Conservation (phyloP, 305 asterid genomes). For the Fraxinus sp. region DNA sequence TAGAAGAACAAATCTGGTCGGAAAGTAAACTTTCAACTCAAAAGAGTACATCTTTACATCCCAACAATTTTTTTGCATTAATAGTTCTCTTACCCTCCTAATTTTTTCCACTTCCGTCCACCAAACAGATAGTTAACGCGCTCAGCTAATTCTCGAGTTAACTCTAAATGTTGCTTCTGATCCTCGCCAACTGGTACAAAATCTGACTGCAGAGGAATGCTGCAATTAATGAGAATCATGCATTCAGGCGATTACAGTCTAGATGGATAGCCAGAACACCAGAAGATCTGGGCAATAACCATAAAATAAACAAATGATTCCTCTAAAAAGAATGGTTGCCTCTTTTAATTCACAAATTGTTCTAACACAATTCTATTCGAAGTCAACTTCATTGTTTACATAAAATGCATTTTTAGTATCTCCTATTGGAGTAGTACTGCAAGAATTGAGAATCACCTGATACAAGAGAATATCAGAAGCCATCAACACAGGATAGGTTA, state of each 20-base stretch:
- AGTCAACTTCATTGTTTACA: slow-evolving; percentile 14
- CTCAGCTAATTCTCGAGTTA: slow-evolving; percentile 90
- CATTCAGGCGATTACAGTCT: slow-evolving; percentile 28
- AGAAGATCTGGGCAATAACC: slow-evolving; percentile 1
- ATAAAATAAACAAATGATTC: slow-evolving; percentile 14
- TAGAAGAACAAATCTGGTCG: slow-evolving; percentile 24
- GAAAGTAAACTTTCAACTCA: slow-evolving; percentile 20
- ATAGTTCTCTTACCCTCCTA: slow-evolving; percentile 78
- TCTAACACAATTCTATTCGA: slow-evolving; percentile 2
- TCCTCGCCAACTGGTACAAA: slow-evolving; percentile 98
- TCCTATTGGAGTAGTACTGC: neutral
- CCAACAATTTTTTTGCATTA: slow-evolving; percentile 17
- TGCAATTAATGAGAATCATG: slow-evolving; percentile 41
- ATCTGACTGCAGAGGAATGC: slow-evolving; percentile 79
- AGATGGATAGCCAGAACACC: slow-evolving; percentile 4
- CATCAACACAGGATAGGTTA: slow-evolving; percentile 96
- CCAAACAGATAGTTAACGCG: slow-evolving; percentile 85
- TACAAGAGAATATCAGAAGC: slow-evolving; percentile 95
- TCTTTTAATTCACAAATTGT: slow-evolving; percentile 1
- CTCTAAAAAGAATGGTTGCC: neutral
- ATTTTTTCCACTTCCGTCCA: slow-evolving; percentile 94
- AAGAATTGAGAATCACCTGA: slow-evolving; percentile 52
- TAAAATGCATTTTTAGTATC: neutral
- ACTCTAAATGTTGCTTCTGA: slow-evolving; percentile 97
- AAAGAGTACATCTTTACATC: slow-evolving; percentile 20